Percentiles rank a stretch among this genome's conserved stretches.
Conservation (phyloP, 148 eudicot species). For the Vaccinium corymbosum region DNA sequence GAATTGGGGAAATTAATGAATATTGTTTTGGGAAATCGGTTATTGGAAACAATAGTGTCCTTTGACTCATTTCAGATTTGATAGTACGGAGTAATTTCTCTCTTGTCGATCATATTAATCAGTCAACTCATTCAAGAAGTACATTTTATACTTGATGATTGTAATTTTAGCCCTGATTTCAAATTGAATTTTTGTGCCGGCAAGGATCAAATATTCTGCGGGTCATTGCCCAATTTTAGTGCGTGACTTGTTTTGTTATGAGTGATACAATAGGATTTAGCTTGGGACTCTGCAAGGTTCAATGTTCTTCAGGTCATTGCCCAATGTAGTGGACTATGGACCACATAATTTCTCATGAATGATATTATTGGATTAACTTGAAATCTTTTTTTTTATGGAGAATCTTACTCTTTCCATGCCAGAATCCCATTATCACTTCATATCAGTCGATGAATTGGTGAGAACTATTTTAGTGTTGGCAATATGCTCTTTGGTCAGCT, state of each 20-base stretch:
- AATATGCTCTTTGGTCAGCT: background rate
- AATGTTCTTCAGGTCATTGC: background rate
- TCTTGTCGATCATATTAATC: background rate
- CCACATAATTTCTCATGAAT: background rate
- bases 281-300: background rate
- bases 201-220: background rate
- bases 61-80: background rate
- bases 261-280: background rate
- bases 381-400: constrained; percentile 1
- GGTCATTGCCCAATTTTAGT: background rate
- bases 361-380: background rate
- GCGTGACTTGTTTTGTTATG: background rate
- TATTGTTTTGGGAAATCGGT: background rate
- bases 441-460: background rate
- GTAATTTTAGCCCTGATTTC: background rate
- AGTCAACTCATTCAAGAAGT: background rate
- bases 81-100: background rate
- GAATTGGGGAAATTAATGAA: background rate
- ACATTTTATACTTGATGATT: background rate
- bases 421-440: background rate
- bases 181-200: background rate
- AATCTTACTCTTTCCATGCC: background rate
- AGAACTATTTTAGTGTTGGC: background rate
- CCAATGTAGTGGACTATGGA: background rate
- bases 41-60: background rate